These are phyloP conservation scores for Sugiyamaella lignohabitans DNA, from an alignment of 805 yeast genomes.

Conservation along the genomic window DNA sequence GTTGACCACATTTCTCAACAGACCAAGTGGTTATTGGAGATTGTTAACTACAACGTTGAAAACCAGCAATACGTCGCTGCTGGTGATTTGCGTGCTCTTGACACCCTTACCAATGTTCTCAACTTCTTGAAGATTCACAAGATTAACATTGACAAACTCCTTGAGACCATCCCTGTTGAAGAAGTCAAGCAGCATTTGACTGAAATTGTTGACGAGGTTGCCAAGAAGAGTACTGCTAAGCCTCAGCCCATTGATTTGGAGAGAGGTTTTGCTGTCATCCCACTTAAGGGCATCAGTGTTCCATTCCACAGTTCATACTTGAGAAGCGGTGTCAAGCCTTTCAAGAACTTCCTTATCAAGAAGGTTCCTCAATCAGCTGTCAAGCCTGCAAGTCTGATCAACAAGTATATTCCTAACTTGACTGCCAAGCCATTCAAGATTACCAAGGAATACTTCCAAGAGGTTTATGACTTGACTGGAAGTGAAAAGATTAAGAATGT, in stretches of 20 bases:
- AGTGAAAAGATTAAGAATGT: constrained; percentile 86
- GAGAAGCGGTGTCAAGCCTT: constrained; percentile 98
- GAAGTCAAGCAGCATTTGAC: constrained; percentile 81
- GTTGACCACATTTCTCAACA: constrained; percentile 78
- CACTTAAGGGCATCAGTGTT: constrained; percentile 97
- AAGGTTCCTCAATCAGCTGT: constrained; percentile 93
- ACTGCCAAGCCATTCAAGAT: constrained; percentile 96
- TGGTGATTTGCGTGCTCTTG: constrained; percentile 95
- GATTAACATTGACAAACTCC: constrained; percentile 84
- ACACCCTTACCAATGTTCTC: constrained; percentile 85
- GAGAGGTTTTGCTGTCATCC: constrained; percentile 97
- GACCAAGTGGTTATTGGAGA: constrained; percentile 93
- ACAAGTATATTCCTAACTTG: constrained; percentile 96
- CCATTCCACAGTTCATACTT: constrained; percentile 99
- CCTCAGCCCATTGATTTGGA: constrained; percentile 96
- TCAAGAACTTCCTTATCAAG: constrained; percentile 94
- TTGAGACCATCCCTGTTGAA: constrained; percentile 74
- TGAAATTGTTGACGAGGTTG: constrained; percentile 81
- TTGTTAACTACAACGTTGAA: constrained; percentile 97
- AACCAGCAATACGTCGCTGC: constrained; percentile 98
- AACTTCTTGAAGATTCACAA: constrained; percentile 91
- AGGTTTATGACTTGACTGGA: constrained; percentile 85
- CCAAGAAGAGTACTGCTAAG: constrained; percentile 75
- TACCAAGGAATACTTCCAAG: constrained; percentile 95
- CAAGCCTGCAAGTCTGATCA: constrained; percentile 86